These are phyloP conservation scores for Starmerella kuoi DNA, from an alignment of 805 yeast species.

Conservation along the genomic window DNA sequence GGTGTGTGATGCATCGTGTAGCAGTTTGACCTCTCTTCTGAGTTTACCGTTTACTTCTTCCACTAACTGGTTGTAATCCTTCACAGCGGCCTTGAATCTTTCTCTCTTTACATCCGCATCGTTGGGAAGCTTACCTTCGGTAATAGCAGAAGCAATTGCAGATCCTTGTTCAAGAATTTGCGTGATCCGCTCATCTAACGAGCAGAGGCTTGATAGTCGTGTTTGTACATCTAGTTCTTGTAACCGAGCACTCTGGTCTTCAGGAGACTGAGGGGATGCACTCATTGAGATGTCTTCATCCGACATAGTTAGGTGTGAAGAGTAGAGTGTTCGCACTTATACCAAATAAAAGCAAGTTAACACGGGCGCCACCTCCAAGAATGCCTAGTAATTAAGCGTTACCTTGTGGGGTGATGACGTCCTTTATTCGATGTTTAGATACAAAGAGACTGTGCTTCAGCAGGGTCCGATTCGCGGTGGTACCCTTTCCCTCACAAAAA, in stretches of 20 bases:
- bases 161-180: conserved; percentile 25
- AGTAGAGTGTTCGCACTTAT: no score
- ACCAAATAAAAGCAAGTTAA: no score
- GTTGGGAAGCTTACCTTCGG: conserved; percentile 23
- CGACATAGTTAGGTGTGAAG: background rate
- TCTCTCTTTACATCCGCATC: conserved; percentile 26
- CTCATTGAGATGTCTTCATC: conserved; percentile 5
- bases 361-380: no score
- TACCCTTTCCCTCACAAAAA: no score
- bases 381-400: no score
- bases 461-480: no score
- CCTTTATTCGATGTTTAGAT: no score
- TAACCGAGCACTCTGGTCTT: no score
- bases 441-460: no score
- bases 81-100: conserved; percentile 36
- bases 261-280: background rate
- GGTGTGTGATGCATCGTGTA: conserved; percentile 40
- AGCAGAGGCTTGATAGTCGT: conserved; percentile 25
- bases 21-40: conserved; percentile 51
- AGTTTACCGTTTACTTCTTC: conserved; percentile 48
- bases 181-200: conserved; percentile 23
- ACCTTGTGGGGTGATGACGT: no score
- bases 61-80: conserved; percentile 41
- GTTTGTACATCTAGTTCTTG: conserved; percentile 18
- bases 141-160: conserved; percentile 22